These are phyloP conservation scores for Fraxinus greggii DNA, from an alignment of 305 asterid genomes.

Conservation along the genomic window DNA sequence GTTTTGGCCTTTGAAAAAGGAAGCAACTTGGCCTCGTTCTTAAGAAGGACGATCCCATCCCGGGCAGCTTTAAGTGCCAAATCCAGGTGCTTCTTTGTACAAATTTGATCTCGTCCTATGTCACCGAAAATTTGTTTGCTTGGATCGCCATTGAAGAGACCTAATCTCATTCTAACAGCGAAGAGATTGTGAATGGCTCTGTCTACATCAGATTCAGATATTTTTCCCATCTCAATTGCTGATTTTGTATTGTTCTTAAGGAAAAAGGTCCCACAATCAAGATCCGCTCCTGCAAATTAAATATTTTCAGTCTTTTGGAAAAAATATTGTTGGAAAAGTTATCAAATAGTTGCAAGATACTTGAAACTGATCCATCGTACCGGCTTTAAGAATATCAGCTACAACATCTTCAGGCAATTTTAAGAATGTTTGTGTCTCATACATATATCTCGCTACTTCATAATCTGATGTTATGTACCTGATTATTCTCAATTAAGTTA, in stretches of 20 bases:
- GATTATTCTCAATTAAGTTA: constrained; percentile 13
- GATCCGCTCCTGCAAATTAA: constrained; percentile 48
- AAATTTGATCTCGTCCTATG: constrained; percentile 39
- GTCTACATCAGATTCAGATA: constrained; percentile 54
- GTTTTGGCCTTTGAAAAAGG: constrained; percentile 44
- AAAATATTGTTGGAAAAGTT: background rate
- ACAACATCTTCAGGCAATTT: constrained; percentile 58
- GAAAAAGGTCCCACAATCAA: constrained; percentile 50
- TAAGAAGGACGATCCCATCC: constrained; percentile 53
- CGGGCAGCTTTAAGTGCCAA: constrained; percentile 56
- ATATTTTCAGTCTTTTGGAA: background rate
- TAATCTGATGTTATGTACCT: constrained; percentile 79
- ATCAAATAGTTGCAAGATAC: background rate
- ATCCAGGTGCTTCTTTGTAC: constrained; percentile 46
- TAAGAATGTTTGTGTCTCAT: constrained; percentile 48
- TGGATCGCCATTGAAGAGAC: constrained; percentile 54
- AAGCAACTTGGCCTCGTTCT: constrained; percentile 42
- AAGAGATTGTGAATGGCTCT: constrained; percentile 56
- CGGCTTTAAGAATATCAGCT: constrained; percentile 68
- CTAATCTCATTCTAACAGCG: constrained; percentile 56
- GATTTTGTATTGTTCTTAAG: constrained; percentile 41
- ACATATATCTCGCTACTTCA: constrained; percentile 53
- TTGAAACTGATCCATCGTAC: constrained; percentile 25
- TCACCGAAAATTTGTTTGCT: constrained; percentile 30
- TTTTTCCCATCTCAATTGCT: constrained; percentile 46